Base-by-base conservation (phyloP, 306 rosid genomes). In the Geum urbanum region DNA sequence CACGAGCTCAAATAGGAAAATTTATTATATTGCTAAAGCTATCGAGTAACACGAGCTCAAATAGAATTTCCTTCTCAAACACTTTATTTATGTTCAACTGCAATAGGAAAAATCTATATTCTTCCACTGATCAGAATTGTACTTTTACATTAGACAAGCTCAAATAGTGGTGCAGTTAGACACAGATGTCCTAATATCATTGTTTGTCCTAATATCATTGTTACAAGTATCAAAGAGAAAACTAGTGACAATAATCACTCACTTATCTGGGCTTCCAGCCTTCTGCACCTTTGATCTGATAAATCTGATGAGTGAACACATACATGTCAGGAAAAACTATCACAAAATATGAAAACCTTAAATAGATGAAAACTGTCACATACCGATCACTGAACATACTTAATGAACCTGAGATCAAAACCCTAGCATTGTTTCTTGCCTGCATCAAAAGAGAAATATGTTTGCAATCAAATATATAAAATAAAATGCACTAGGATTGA, bases 381-480 rank as follows among this genome's bases (percentile, higher is more conserved):
- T 86, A 90, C 99, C 92, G 75, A 68, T 91, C 88, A 73, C 97
- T 86, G 81, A 94, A 94, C 83, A 91, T 61, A 74, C 87, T 89
- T 68, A 91, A 77, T 27, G 99, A 94, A 63, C 99, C 97, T 71
- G 99, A 87, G 65, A 94, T 84, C 83, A 94, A 78, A 78, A 94
- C 77, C 78, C 99, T 89, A 41, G 99, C 99, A 87, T 87, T 87
- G 82, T 94, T 94, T 83, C 97, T 91, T n/a, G 99, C 99, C 99
- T 94, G 77, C 63, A 54, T 78, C 49, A 55, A 35, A 71, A 67
- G 16, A 54, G 5, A 35, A 12, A 9, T 35, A 16, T 1, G 48
- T 63, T 50, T 5, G 18, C 43, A 9, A 11, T n/a, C 40, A 9
- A 53, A 49, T 35, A 40, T 20, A 46, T 40, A 41, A 16, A 69